Conservation (phyloP, 176 grass and related monocot genomes). For the Rhynchospora breviuscula region DNA sequence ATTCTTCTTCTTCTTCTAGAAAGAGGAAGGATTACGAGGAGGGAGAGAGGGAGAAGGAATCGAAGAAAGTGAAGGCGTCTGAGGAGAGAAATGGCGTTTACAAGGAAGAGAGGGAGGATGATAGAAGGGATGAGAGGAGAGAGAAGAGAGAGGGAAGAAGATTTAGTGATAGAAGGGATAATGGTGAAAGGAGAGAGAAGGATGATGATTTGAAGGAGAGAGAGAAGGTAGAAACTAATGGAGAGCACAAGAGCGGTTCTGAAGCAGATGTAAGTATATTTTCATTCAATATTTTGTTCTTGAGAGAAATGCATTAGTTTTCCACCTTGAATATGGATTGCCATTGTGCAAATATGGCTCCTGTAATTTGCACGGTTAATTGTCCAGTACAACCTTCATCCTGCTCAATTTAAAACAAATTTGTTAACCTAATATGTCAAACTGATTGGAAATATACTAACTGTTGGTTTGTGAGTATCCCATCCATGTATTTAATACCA, state of each 20-base stretch:
- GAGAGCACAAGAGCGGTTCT: conserved; percentile 27
- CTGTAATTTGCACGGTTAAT: background rate
- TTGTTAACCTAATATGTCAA: background rate
- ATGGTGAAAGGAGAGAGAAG: conserved; percentile 1
- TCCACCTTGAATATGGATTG: background rate
- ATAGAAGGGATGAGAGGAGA: conserved; percentile 16
- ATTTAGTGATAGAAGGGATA: conserved; percentile 35
- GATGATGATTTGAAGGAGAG: conserved; percentile 30
- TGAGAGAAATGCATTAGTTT: background rate
- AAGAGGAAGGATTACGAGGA: conserved; percentile 36
- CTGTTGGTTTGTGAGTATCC: background rate
- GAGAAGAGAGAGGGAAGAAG: conserved; percentile 34
- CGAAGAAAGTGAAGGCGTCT: conserved; percentile 20
- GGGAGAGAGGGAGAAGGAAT: conserved; percentile 15
- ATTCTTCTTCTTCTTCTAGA: conserved; percentile 28
- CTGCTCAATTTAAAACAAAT: background rate
- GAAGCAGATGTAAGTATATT: conserved; percentile 47
- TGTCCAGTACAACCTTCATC: background rate
- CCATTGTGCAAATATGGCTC: background rate
- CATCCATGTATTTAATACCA: background rate
- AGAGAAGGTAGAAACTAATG: conserved; percentile 25
- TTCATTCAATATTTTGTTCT: background rate
- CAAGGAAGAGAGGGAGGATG: conserved; percentile 19
- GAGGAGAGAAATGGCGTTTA: conserved; percentile 11
- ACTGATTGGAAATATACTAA: background rate